These are phyloP conservation scores for Ophiocordyceps camponoti-leonardi DNA, from an alignment of 2,329 filamentous ascomycete genomes.

Conservation along the genomic window DNA sequence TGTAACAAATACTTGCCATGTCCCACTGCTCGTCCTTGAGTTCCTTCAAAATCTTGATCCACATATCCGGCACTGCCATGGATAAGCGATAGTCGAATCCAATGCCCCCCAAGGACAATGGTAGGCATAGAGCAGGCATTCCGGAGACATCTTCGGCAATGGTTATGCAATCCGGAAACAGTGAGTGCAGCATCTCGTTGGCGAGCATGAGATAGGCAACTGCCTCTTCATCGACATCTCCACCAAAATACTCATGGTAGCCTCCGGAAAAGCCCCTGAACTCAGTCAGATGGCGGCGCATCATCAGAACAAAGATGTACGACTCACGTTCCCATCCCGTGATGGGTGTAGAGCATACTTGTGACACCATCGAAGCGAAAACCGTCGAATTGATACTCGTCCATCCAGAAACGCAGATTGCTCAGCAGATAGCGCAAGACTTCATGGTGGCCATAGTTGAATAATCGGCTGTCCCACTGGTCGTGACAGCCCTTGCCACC, in stretches of 20 bases:
- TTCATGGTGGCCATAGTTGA: slow-evolving; percentile 93
- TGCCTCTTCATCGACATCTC: slow-evolving; percentile 78
- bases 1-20: slow-evolving; percentile 68
- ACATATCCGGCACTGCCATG: slow-evolving; percentile 97
- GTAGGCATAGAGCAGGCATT: slow-evolving; percentile 91
- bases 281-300: neutral
- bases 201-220: slow-evolving; percentile 91
- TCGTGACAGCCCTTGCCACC: slow-evolving; percentile 76
- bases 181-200: slow-evolving; percentile 84
- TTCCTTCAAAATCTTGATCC: slow-evolving; percentile 97
- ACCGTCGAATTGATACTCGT: slow-evolving; percentile 90
- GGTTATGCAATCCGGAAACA: slow-evolving; percentile 79
- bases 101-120: slow-evolving; percentile 71
- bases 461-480: slow-evolving; percentile 88
- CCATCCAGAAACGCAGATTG: slow-evolving; percentile 98
- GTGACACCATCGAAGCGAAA: slow-evolving; percentile 98
- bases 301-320: neutral
- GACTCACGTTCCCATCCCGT: slow-evolving; percentile 87
- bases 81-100: slow-evolving; percentile 95
- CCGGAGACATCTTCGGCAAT: slow-evolving; percentile 95
- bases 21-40: slow-evolving; percentile 85
- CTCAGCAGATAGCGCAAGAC: slow-evolving; percentile 90
- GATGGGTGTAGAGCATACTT: slow-evolving; percentile 92
- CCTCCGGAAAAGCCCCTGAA: slow-evolving; percentile 86
- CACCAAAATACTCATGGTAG: slow-evolving; percentile 95